Percentiles rank a stretch among this genome's conserved stretches.
phyloP scores from a whole-genome alignment of 139 green algal species.

The Chlamydomonas urium region DNA sequence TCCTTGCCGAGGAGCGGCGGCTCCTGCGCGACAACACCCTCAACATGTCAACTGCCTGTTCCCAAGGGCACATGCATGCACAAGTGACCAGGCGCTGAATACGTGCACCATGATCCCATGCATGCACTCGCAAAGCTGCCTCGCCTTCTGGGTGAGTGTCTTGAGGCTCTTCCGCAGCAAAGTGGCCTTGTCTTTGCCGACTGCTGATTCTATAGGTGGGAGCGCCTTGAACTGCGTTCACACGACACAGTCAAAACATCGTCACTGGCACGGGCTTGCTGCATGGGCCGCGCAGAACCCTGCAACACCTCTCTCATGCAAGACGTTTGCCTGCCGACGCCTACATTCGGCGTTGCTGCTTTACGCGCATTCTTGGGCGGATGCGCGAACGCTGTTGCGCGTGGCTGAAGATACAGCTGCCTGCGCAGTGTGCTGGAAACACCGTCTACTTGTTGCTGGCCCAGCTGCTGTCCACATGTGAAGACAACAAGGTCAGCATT shows the following conservation, averaged over 20 bases:
- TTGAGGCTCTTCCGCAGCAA: conserved; percentile 10
- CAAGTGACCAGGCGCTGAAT: background rate
- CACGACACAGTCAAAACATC: background rate
- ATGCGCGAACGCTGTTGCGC: background rate
- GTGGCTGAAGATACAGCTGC: conserved; percentile 30
- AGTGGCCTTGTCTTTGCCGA: conserved; percentile 16
- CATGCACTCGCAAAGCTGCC: background rate
- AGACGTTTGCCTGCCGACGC: background rate
- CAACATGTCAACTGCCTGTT: background rate
- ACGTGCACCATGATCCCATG: background rate
- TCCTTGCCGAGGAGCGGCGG: background rate
- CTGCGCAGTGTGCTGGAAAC: no score
- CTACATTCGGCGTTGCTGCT: background rate
- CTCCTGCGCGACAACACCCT: background rate
- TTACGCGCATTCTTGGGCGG: conserved; percentile 32
- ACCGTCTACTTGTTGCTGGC: no score
- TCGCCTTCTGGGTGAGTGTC: background rate
- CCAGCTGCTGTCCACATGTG: no score
- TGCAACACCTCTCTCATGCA: background rate
- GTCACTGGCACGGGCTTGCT: background rate
- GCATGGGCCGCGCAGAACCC: background rate
- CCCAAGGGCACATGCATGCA: background rate
- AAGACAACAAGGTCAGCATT: no score
- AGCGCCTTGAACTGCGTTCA: conserved; percentile 1
- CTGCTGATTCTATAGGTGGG: conserved; percentile 10